A percentile compares a stretch with the other conserved stretches of the same genome.
phyloP scores from a whole-genome alignment of 129 eudicot species.

The Saposhnikovia divaricata region DNA sequence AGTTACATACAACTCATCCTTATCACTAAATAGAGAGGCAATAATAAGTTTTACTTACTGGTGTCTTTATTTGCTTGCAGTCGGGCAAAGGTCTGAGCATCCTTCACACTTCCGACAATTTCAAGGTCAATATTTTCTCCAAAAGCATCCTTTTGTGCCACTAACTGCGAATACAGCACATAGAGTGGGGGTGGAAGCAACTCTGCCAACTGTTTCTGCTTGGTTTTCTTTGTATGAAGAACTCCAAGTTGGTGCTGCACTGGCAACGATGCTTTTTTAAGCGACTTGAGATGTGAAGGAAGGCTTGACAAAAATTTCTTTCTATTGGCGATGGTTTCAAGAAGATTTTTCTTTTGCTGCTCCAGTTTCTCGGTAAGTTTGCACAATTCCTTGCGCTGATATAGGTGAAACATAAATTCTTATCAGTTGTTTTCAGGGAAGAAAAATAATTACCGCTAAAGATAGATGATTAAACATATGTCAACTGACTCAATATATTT shows the following conservation, averaged over 20 bases:
- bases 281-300: slow-evolving; percentile 94
- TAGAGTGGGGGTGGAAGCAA: slow-evolving; percentile 96
- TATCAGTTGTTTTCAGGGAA: neutral
- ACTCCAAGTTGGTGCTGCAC: slow-evolving; percentile 85
- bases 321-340: slow-evolving; percentile 74
- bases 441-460: neutral
- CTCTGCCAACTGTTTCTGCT: slow-evolving; percentile 82
- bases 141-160: slow-evolving; percentile 97
- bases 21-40: neutral
- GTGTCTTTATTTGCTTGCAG: slow-evolving; percentile 80
- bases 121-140: slow-evolving; percentile 91
- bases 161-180: slow-evolving; percentile 70
- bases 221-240: slow-evolving; percentile 76
- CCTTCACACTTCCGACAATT: slow-evolving; percentile 79
- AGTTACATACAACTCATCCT: neutral
- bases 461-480: neutral
- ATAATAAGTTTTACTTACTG: slow-evolving; percentile 22
- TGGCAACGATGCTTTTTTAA: slow-evolving; percentile 92
- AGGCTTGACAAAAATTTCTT: slow-evolving; percentile 96
- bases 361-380: slow-evolving; percentile 68
- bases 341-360: slow-evolving; percentile 66
- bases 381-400: slow-evolving; percentile 86
- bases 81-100: slow-evolving; percentile 78
- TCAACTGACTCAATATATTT: neutral
- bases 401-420: neutral